phyloP scores from a whole-genome alignment of 768 basidiomycete species.

The Lentinula sp. region DNA sequence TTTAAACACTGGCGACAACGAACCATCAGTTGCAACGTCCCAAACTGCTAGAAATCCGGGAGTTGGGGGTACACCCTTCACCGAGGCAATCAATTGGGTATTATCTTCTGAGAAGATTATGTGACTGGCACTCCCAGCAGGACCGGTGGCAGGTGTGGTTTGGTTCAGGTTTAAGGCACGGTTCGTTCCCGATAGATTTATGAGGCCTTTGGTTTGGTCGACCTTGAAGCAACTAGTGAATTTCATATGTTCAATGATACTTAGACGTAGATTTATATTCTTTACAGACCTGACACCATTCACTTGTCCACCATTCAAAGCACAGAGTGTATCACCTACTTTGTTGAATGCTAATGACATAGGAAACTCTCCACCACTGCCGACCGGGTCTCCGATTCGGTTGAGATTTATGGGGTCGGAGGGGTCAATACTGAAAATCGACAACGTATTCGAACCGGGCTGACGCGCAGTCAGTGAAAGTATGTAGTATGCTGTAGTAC shows the following conservation, averaged over 20 bases:
- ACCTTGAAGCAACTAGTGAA: slow-evolving; percentile 34
- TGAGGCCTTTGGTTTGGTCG: slow-evolving; percentile 34
- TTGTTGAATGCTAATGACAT: slow-evolving; percentile 27
- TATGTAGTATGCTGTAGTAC: background rate
- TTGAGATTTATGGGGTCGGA: slow-evolving; percentile 22
- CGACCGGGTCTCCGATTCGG: slow-evolving; percentile 26
- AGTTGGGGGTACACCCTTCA: slow-evolving; percentile 41
- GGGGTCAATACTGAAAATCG: slow-evolving; percentile 28
- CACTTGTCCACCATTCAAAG: slow-evolving; percentile 27
- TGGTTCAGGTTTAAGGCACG: slow-evolving; percentile 41
- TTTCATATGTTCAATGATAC: background rate
- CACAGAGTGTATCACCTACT: slow-evolving; percentile 23
- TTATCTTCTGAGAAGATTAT: slow-evolving; percentile 41
- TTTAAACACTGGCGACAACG: slow-evolving; percentile 35
- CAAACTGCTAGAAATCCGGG: slow-evolving; percentile 48
- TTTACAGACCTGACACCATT: slow-evolving; percentile 27
- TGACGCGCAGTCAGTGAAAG: slow-evolving; percentile 6
- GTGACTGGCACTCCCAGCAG: slow-evolving; percentile 34
- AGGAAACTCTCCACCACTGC: slow-evolving; percentile 32
- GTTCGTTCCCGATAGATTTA: slow-evolving; percentile 31
- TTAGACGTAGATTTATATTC: no score
- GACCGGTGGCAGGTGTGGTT: slow-evolving; percentile 45
- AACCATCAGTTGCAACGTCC: slow-evolving; percentile 37
- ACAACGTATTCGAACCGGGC: slow-evolving; percentile 33
- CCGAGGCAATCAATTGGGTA: slow-evolving; percentile 36